phyloP scores from a whole-genome alignment of 2,329 filamentous ascomycete species.

The Elsinoe ampelina region DNA sequence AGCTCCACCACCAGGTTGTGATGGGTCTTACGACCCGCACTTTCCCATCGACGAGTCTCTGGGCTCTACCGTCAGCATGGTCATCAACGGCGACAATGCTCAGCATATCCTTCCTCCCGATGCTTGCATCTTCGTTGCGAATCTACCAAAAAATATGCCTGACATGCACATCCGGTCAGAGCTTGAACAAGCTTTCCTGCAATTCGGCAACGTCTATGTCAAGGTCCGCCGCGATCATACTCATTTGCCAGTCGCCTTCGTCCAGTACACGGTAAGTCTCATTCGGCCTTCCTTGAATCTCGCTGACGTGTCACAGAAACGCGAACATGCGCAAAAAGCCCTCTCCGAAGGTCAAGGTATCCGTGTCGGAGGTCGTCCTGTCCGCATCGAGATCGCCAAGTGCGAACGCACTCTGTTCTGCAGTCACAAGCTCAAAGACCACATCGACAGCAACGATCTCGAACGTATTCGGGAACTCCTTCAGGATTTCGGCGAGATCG shows the following conservation, averaged over 20 bases:
- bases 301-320: conserved; percentile 30
- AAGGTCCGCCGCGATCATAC: conserved; percentile 52
- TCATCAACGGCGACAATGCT: conserved; percentile 29
- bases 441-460: conserved; percentile 18
- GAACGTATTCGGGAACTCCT: conserved; percentile 18
- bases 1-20: too few species aligned
- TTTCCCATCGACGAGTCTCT: too few species aligned
- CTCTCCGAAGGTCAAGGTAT: conserved; percentile 45
- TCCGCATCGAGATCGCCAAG: conserved; percentile 51
- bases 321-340: conserved; percentile 41
- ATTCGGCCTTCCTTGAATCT: conserved; percentile 12
- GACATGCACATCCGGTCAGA: conserved; percentile 45
- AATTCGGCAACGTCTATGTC: conserved; percentile 50
- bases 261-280: conserved; percentile 49
- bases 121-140: conserved; percentile 56
- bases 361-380: conserved; percentile 21
- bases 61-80: too few species aligned
- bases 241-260: conserved; percentile 56
- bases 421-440: conserved; percentile 16
- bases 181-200: conserved; percentile 44
- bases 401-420: conserved; percentile 9
- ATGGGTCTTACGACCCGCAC: too few species aligned
- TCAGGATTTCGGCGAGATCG: conserved; percentile 19
- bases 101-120: conserved; percentile 46
- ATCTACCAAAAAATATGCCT: conserved; percentile 43